Base-by-base conservation (phyloP, 352 stramenopile species). In the Pythium guiyangense region DNA sequence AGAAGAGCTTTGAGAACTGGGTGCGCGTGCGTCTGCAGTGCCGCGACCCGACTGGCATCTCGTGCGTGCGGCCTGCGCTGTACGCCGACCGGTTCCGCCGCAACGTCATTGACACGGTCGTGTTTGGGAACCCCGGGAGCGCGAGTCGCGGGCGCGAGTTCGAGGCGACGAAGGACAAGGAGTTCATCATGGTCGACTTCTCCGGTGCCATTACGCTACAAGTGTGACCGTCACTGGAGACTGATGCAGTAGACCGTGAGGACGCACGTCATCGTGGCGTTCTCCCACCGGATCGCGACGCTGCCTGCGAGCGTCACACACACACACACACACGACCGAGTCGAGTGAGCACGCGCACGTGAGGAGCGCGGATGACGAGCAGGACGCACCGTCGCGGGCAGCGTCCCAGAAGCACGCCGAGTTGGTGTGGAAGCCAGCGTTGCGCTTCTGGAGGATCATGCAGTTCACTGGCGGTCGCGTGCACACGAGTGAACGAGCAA, bases 1-100 rank as follows among this genome's bases (percentile, higher is more conserved):
- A 93, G 39, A 98, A 98, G 63, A 90, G 85, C 35, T 51, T 97
- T 14, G 96, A 98, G 69, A 79, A 88, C 51, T 94, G 82, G 81
- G 63, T 94, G 26, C 83, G 85, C 8, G 78, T 94, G 20, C 86
- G 84, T 31, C 52, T 96, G 25, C 77, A 92, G 61, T 92, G 82
- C 54, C 83, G 78, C 47, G 86, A 93, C 51, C 67, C 63, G 5
- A 74, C 84, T 39, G 86, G 86, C 25, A 89, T 96, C 52, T 94
- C 84, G 49, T 94, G 84, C 56, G 76, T 94, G 53, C 86, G 92
- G 27, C 86, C 86, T 9, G 75, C 79, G 37, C 61, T 77, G 44
- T 96, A 96, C 54, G 87, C 87, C 2, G 70, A 94, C 34, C 82
- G 86, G 14, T 96, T 96, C 60, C 86, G 84, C 12, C 76, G 75